A percentile compares a stretch with the other conserved stretches of the same genome.
phyloP scores from a whole-genome alignment of 345 rosid genomes.

The Cardamine occulta region DNA sequence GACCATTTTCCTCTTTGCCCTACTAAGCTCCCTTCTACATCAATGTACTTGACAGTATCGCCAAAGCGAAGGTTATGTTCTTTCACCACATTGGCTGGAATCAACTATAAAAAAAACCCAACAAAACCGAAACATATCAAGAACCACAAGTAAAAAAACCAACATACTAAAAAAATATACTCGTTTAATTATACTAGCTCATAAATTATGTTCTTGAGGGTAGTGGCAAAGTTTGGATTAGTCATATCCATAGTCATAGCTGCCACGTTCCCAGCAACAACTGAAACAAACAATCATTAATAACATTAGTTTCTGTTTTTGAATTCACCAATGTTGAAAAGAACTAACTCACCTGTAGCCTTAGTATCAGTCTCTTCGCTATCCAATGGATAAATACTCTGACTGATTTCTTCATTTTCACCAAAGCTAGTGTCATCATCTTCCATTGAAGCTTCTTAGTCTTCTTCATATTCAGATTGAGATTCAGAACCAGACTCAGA shows the following conservation, averaged over 20 bases:
- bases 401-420: constrained; percentile 22
- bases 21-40: constrained; percentile 2
- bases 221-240: constrained; percentile 16
- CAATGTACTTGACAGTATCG: neutral
- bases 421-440: neutral
- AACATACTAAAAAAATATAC: neutral
- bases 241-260: neutral
- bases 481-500: neutral
- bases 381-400: neutral
- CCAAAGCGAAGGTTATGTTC: neutral
- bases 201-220: constrained; percentile 26
- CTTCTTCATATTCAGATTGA: neutral
- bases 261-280: neutral
- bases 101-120: neutral
- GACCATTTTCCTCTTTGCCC: constrained; percentile 30
- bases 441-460: neutral
- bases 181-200: constrained; percentile 28
- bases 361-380: constrained; percentile 14
- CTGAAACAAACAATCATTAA: constrained; percentile 8
- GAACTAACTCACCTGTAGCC: constrained; percentile 4
- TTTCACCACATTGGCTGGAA: constrained; percentile 27
- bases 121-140: neutral
- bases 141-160: neutral
- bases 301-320: neutral
- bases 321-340: neutral